Percentiles rank a stretch among this genome's conserved stretches.
phyloP scores from a whole-genome alignment of 495 filamentous ascomycete genomes.

The Oleoguttula mirabilis region DNA sequence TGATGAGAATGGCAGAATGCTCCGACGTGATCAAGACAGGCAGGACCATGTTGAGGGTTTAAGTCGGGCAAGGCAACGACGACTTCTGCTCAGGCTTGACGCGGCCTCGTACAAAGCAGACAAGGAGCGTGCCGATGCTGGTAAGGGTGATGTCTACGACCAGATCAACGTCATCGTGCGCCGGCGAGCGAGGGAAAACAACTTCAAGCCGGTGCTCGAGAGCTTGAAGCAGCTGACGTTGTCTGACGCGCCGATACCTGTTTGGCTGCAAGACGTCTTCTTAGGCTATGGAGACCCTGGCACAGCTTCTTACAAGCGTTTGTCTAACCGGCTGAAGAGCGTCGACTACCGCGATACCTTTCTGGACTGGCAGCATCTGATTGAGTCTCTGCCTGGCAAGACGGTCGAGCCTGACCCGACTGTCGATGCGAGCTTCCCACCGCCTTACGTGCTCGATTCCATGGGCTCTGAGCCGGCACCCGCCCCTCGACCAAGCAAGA shows the following conservation, averaged over 20 bases:
- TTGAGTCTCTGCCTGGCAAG: constrained; percentile 76
- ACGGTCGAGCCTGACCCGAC: constrained; percentile 64
- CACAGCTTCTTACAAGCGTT: constrained; percentile 69
- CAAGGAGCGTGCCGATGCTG: constrained; percentile 47
- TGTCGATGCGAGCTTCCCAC: constrained; percentile 60
- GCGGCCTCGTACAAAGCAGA: constrained; percentile 65
- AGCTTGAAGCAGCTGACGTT: constrained; percentile 79
- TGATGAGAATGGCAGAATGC: constrained; percentile 70
- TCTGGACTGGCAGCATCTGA: constrained; percentile 84
- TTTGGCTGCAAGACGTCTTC: constrained; percentile 94
- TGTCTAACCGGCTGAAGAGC: constrained; percentile 62
- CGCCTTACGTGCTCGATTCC: constrained; percentile 69
- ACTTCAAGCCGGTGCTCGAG: constrained; percentile 88
- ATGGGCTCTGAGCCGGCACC: constrained; percentile 28
- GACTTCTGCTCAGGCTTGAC: constrained; percentile 73
- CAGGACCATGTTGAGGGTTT: constrained; percentile 40
- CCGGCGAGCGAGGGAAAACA: constrained; percentile 82
- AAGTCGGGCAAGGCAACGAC: constrained; percentile 46
- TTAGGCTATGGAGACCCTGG: constrained; percentile 89
- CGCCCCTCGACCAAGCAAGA: constrained; percentile 48
- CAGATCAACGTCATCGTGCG: constrained; percentile 77
- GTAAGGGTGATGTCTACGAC: constrained; percentile 69
- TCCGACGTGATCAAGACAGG: constrained; percentile 47
- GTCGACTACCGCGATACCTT: constrained; percentile 92
- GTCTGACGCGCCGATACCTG: constrained; percentile 62